These are phyloP conservation scores for Sporothrix globosa DNA, from an alignment of 2,329 filamentous ascomycete species.

Conservation along the genomic window DNA sequence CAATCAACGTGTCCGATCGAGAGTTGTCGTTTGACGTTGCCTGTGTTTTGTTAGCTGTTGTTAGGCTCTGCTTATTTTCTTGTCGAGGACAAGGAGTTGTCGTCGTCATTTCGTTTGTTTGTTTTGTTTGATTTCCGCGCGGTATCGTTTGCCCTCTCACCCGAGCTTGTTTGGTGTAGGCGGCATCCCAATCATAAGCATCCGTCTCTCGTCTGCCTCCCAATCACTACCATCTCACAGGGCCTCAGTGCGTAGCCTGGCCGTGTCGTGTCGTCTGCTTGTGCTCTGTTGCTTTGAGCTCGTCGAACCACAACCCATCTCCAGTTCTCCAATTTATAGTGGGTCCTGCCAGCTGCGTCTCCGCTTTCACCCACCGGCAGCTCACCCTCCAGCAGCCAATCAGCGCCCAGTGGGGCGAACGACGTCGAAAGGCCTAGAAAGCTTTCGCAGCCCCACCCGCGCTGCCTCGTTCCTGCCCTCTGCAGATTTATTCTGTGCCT, in stretches of 20 bases:
- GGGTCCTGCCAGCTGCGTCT: not conserved
- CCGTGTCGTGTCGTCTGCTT: not conserved
- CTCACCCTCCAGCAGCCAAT: slow-evolving; percentile 31
- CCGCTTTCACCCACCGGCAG: not conserved
- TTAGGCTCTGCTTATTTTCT: too few relatives aligned
- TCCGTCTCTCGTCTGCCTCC: too few relatives aligned
- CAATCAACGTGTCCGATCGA: too few relatives aligned
- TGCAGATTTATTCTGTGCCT: slow-evolving; percentile 26
- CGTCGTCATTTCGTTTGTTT: not conserved
- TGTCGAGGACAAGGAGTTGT: slow-evolving; percentile 47
- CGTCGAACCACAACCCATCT: not conserved
- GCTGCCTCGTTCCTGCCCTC: slow-evolving; percentile 18
- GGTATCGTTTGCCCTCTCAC: not conserved
- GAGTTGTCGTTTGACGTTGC: too few relatives aligned
- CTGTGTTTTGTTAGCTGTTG: too few relatives aligned
- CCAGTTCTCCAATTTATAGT: slow-evolving; percentile 20
- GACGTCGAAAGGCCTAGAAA: slow-evolving; percentile 40
- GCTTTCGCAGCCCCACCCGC: slow-evolving; percentile 33
- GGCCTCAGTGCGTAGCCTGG: too few relatives aligned
- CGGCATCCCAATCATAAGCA: not conserved
- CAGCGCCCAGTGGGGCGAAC: slow-evolving; percentile 5
- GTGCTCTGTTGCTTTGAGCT: not conserved
- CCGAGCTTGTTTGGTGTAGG: not conserved
- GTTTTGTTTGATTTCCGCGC: not conserved
- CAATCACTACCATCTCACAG: too few relatives aligned